Percentiles rank a stretch among this genome's conserved stretches.
These are phyloP conservation scores for Thelonectria rubi DNA, from an alignment of 2,329 filamentous ascomycete genomes.

Conservation along the genomic window DNA sequence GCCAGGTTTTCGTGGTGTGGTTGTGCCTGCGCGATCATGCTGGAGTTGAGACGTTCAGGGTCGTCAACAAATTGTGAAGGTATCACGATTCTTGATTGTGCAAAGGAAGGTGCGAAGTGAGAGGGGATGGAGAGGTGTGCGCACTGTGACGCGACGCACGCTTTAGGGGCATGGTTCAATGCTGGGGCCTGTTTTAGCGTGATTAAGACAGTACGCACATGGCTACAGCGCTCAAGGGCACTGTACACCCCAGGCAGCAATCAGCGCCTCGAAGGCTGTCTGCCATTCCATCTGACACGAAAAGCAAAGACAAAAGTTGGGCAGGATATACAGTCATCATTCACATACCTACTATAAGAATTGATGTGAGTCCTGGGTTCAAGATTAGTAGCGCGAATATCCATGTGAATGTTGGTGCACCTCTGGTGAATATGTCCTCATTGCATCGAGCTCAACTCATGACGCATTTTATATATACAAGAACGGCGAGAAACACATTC, in stretches of 20 bases:
- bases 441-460: constrained; percentile 19
- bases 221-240: background rate
- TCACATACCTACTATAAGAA: too few species aligned
- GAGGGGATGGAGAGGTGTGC: constrained; percentile 70
- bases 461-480: constrained; percentile 20
- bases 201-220: background rate
- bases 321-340: too few species aligned
- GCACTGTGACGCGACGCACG: background rate
- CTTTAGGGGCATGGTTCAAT: too few species aligned
- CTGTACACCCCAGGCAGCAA: background rate
- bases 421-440: background rate
- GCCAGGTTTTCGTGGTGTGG: background rate
- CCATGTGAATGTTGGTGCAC: too few species aligned
- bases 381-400: background rate
- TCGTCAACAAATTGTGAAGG: background rate
- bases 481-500: background rate
- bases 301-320: too few species aligned
- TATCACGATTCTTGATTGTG: background rate
- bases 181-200: background rate
- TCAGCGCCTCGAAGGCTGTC: background rate
- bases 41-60: background rate
- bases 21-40: background rate
- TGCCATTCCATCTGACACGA: too few species aligned
- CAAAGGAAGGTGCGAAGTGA: background rate
- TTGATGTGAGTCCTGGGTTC: background rate